Conservation (phyloP, 148 eudicot species). For the Silene conica region DNA sequence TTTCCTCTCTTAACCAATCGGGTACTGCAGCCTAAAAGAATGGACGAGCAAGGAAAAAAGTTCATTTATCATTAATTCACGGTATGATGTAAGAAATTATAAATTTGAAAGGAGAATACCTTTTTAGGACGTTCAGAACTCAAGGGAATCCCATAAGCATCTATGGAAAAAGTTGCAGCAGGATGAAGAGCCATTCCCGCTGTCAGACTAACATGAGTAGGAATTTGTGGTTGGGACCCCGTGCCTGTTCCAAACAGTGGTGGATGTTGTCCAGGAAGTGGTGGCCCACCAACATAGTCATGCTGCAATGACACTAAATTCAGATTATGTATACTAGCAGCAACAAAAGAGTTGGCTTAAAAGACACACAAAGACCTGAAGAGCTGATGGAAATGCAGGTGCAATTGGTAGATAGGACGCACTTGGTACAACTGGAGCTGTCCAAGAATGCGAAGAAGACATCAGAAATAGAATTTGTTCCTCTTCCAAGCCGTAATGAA, state of each 20-base stretch:
- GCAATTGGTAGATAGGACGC: constrained; percentile 55
- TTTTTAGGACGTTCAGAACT: constrained; percentile 84
- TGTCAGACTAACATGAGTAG: constrained; percentile 57
- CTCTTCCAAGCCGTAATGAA: constrained; percentile 38
- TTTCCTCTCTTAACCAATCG: constrained; percentile 96
- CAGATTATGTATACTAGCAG: constrained; percentile 11
- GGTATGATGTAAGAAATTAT: not conserved
- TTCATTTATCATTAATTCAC: not conserved
- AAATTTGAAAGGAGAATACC: constrained; percentile 33
- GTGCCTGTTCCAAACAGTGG: constrained; percentile 58
- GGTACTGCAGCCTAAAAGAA: constrained; percentile 78
- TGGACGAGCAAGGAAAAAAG: constrained; percentile 12
- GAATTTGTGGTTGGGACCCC: constrained; percentile 48
- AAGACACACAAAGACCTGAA: constrained; percentile 46
- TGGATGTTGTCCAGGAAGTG: constrained; percentile 56
- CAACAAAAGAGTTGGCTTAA: not conserved
- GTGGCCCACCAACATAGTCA: constrained; percentile 54
- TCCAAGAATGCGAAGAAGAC: constrained; percentile 60
- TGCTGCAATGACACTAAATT: constrained; percentile 38
- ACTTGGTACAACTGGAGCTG: constrained; percentile 46
- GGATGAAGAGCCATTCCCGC: constrained; percentile 51
- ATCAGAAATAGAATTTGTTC: constrained; percentile 34
- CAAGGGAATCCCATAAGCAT: constrained; percentile 56
- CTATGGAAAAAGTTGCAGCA: constrained; percentile 54
- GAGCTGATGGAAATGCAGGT: constrained; percentile 43